Base-by-base conservation (phyloP, 352 stramenopile genomes). In the Phytopythium cucurbitacearum region DNA sequence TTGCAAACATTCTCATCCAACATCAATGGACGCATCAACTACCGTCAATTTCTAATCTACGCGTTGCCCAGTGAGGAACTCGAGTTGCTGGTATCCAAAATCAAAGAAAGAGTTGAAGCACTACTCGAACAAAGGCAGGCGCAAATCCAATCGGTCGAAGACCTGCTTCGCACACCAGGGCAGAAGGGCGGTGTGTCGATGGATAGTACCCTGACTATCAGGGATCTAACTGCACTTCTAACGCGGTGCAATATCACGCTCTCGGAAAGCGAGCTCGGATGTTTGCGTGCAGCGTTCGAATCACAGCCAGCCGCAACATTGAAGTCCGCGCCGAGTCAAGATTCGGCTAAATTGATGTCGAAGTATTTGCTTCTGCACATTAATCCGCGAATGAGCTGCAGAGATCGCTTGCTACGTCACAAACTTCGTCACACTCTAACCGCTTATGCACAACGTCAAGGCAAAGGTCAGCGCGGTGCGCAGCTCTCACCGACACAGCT, bases 21-120 rank as follows among this genome's bases (percentile, higher is more conserved):
- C 12, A 69, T 75, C 55, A 77, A 91, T 57, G 80, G 81, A 5
- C 63, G 72, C 37, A 61, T 94, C 8, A 87, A 91, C 47, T 94
- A 91, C 48, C 62, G 59, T 1, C 70, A 88, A 33, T 94, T 94
- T 33, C 55, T 90, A 7, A 63, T 64, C 7, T 89, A 89, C 32
- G 64, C 67, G 4, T 13, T 71, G 1, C 80, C 80, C 12, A 59
- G 73, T 1, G 71, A 89, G 59, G 65, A 77, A 12, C 55, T 89
- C 32, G 79, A 85, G 40, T 57, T 89, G 3, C 40, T 82, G 7
- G 65, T 60, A 37, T 65, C 79, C n/a, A 84, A 80, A 42, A 62
- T 88, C 10, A 85, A 84, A 55, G 79, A 90, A 44, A 53, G 69
- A 5, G 51, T 92, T 16, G 72, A 87, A 51, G 48, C 48, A 1